A percentile compares a stretch with the other conserved stretches of the same genome.
phyloP scores from a whole-genome alignment of 176 grass and related monocot species.

The Canna indica region DNA sequence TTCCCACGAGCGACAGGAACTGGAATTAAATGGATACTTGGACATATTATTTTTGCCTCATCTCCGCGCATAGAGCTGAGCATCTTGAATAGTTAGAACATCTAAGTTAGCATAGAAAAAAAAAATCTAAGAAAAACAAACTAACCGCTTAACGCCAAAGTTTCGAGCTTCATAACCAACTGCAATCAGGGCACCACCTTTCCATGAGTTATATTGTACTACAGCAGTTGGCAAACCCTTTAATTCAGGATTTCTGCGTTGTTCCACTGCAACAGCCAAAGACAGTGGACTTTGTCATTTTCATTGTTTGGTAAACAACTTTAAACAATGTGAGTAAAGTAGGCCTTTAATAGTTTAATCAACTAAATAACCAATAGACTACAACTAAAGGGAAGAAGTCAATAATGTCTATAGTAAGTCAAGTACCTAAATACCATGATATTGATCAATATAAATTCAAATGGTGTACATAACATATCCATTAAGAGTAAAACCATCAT shows the following conservation, averaged over 20 bases:
- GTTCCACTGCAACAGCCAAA: constrained; percentile 44
- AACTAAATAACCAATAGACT: no score
- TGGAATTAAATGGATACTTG: constrained; percentile 65
- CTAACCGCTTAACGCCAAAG: constrained; percentile 75
- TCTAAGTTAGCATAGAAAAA: not conserved
- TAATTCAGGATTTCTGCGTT: constrained; percentile 60
- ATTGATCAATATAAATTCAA: not conserved
- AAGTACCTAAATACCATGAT: no score
- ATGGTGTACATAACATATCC: not conserved
- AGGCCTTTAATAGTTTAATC: no score
- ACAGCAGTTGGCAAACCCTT: constrained; percentile 80
- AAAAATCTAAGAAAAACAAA: constrained; percentile 12
- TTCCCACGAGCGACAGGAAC: constrained; percentile 84
- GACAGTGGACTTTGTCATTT: not conserved
- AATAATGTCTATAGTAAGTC: no score
- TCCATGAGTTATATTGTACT: constrained; percentile 93
- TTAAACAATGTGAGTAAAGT: not conserved
- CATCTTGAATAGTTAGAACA: not conserved
- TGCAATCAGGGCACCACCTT: constrained; percentile 78
- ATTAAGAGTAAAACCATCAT: not conserved
- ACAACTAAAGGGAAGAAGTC: no score
- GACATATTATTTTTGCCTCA: constrained; percentile 69
- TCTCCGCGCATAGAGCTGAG: constrained; percentile 91
- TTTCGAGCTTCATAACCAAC: constrained; percentile 92
- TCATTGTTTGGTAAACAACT: not conserved